Base-by-base conservation (phyloP, 371 early-diverging fungal species). In the Mortierella sp. region DNA sequence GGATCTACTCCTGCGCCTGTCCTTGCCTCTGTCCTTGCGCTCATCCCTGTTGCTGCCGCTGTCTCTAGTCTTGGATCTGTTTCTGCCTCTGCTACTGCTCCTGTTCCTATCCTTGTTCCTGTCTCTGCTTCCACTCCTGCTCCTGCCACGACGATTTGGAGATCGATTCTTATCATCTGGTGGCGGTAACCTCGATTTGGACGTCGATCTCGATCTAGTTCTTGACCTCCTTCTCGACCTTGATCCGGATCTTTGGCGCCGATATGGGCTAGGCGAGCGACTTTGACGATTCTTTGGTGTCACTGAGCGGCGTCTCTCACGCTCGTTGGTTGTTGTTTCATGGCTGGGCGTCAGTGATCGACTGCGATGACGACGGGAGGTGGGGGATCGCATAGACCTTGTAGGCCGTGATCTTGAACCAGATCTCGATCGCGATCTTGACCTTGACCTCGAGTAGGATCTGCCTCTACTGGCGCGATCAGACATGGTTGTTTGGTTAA, bases 391-490 rank as follows among this genome's bases (percentile, higher is more conserved):
- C n/a, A 55, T 55, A 16, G 56, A 55, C 21, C 56, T 10, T 46
- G n/a, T n/a, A n/a, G n/a, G n/a, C n/a, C n/a, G n/a, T 46, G 59
- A 59, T 39, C 50, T 50, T 6, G 65, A 64, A 52, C 58, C 58
- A 5, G 65, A 58, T 52, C 58, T 64, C 14, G 58, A 53, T 0
- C 18, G 34, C 21, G 58, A 47, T 57, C 47, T 58, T 18, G 66
- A 58, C 23, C 56, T 4, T 16, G 68, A 58, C n/a, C 58, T 43
- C 12, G 66, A 54, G 27, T 49, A 46, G 18, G 45, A 52, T 59
- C 66, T 58, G 43, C 53, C 47, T 21, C 50, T 54, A 28, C 18
- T 55, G 18, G 2, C 18, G 27, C 43, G 52, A 31, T 52, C 52
- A 13, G 52, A 52, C 52, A 52, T 52, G 28, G 16, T 54, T 52